Conservation (phyloP, 225 moss, liverwort and hornwort species). For the Bryum argenteum region DNA sequence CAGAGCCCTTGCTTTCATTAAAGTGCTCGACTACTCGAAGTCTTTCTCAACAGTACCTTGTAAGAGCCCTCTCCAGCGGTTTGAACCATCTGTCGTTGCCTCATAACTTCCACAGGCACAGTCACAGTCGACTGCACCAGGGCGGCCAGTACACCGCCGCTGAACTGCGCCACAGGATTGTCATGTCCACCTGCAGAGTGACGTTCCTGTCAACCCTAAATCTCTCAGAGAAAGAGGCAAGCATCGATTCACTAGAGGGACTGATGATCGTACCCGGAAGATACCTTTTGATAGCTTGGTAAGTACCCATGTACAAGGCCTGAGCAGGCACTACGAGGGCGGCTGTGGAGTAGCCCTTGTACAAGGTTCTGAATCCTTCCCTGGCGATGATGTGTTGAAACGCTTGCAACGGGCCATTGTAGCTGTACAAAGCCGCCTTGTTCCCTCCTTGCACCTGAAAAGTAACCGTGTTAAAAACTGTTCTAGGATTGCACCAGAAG, state of each 20-base stretch:
- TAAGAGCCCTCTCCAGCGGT: not conserved
- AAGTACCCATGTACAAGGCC: conserved; percentile 6
- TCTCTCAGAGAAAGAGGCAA: not conserved
- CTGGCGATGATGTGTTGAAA: conserved; percentile 51
- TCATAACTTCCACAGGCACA: not conserved
- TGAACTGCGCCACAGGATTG: conserved; percentile 67
- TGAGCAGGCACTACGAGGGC: conserved; percentile 14
- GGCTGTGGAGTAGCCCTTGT: conserved; percentile 51
- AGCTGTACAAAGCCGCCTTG: conserved; percentile 54
- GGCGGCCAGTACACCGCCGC: not conserved
- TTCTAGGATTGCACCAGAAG: not conserved
- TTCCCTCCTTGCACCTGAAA: conserved; percentile 54
- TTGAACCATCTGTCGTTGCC: not conserved
- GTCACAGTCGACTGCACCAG: not conserved
- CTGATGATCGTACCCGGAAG: conserved; percentile 50
- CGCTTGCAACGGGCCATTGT: conserved; percentile 67
- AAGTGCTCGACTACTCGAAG: not conserved
- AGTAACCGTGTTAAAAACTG: not conserved
- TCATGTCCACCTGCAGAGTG: conserved; percentile 55
- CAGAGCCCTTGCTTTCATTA: not conserved
- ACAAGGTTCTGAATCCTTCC: conserved; percentile 70
- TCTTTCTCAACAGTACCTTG: not conserved
- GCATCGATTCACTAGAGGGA: not conserved
- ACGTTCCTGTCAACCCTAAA: conserved; percentile 1
- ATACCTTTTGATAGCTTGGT: conserved; percentile 64